Evolutionary conservation across 352 stramenopile genomes (phyloP).

Genomic region (Pilasporangium apinafurcum): DNA sequence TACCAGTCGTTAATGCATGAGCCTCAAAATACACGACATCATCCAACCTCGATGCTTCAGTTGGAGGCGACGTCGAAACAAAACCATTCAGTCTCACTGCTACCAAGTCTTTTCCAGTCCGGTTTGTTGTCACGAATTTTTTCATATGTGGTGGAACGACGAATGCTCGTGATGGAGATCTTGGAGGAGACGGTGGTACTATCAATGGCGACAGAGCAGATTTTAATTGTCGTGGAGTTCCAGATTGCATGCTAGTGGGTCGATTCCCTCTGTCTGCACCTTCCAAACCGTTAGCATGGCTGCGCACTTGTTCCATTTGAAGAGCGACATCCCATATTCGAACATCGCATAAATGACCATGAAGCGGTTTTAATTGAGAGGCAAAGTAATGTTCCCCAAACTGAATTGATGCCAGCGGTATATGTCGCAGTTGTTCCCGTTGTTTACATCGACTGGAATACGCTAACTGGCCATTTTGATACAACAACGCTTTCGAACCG

Average conservation of each 20-base stretch:
- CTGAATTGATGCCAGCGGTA: no score
- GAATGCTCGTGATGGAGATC: constrained; percentile 22
- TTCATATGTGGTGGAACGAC: constrained; percentile 27
- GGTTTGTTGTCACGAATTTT: constrained; percentile 54
- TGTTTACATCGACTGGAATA: constrained; percentile 6
- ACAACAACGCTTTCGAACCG: constrained; percentile 21
- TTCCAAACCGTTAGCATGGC: constrained; percentile 42
- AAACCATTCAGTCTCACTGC: constrained; percentile 28
- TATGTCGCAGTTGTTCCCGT: constrained; percentile 1
- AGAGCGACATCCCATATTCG: constrained; percentile 56
- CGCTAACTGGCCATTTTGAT: constrained; percentile 30
- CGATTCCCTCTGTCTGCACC: constrained; percentile 7
- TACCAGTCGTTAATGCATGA: constrained; percentile 38
- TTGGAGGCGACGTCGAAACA: constrained; percentile 1
- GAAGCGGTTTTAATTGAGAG: constrained; percentile 6
- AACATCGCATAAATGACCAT: constrained; percentile 47
- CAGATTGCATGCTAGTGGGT: not conserved
- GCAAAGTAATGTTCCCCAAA: no score
- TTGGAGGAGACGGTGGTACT: constrained; percentile 21
- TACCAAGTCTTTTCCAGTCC: constrained; percentile 26
- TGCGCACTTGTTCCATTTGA: constrained; percentile 43
- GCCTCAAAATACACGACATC: constrained; percentile 47
- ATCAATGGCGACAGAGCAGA: constrained; percentile 2
- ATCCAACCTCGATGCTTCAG: not conserved
- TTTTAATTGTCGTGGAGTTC: constrained; percentile 12